phyloP scores from a whole-genome alignment of 1,284 basidiomycete species.

The Phaffia rhodozyma region DNA sequence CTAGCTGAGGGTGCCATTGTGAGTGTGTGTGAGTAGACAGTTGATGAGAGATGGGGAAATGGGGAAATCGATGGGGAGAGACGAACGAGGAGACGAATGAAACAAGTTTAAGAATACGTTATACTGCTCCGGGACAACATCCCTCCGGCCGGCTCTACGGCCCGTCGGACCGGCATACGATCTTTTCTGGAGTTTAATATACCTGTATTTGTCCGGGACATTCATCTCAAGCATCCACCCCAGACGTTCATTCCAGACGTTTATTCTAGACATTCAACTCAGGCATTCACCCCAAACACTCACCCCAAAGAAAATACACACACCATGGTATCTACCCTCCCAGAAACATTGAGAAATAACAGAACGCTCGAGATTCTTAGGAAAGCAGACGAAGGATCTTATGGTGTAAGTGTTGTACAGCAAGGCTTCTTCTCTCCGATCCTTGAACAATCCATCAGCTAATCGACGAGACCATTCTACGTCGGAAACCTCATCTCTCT shows the following conservation, averaged over 20 bases:
- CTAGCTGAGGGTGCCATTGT: not conserved
- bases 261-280: not conserved
- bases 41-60: not conserved
- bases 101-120: not conserved
- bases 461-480: not conserved
- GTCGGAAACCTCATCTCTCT: too few relatives aligned
- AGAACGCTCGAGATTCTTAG: slow-evolving; percentile 33
- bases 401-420: slow-evolving; percentile 20
- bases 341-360: slow-evolving; percentile 27
- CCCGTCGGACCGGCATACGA: too few relatives aligned
- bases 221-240: not conserved
- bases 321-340: slow-evolving; percentile 7
- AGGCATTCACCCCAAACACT: not conserved
- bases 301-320: not conserved
- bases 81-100: too few relatives aligned
- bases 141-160: too few relatives aligned
- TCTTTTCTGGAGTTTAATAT: too few relatives aligned
- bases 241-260: slow-evolving; percentile 1
- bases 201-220: too few relatives aligned
- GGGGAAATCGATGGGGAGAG: too few relatives aligned
- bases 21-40: not conserved
- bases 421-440: not conserved
- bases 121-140: not conserved
- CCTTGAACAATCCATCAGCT: too few relatives aligned
- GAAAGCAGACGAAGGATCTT: slow-evolving; percentile 33